Conservation (phyloP, 768 basidiomycete species). For the Imleria badia region DNA sequence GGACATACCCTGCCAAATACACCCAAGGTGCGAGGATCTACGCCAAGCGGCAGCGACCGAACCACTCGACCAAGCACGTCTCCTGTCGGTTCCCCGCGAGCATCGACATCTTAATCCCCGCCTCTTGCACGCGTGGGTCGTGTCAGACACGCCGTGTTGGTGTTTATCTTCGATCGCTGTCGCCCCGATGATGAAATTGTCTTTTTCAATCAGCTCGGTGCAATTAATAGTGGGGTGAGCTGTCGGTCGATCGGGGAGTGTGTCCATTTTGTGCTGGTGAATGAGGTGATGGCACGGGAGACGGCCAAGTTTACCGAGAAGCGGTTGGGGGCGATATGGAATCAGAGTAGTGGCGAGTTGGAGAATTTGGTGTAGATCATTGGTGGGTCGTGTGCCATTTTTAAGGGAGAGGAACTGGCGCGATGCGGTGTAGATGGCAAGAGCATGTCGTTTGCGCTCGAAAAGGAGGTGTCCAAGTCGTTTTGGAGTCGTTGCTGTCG, state of each 20-base stretch:
- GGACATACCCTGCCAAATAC: too few relatives aligned
- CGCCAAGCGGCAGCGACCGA: too few relatives aligned
- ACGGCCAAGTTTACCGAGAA: conserved; percentile 87
- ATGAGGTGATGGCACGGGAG: conserved; percentile 79
- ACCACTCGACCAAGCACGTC: too few relatives aligned
- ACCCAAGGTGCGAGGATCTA: too few relatives aligned
- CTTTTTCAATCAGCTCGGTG: too few relatives aligned
- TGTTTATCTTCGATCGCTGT: too few relatives aligned
- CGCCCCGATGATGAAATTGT: too few relatives aligned
- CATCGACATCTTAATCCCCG: too few relatives aligned
- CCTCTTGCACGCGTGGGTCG: too few relatives aligned
- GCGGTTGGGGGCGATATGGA: conserved; percentile 89
- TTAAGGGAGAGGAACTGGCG: too few relatives aligned
- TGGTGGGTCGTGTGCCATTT: conserved; percentile 47
- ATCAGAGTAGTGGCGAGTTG: conserved; percentile 86
- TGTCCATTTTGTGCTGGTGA: conserved; percentile 97
- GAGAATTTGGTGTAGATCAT: conserved; percentile 96
- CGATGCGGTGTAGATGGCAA: conserved; percentile 87
- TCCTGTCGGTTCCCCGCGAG: too few relatives aligned
- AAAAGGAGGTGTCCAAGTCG: conserved; percentile 85
- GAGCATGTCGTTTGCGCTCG: conserved; percentile 87
- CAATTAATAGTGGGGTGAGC: conserved; percentile 98
- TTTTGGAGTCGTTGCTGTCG: conserved; percentile 94
- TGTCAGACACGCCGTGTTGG: too few relatives aligned
- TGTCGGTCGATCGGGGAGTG: conserved; percentile 96